Percentiles rank a stretch among this genome's conserved stretches.
These are phyloP conservation scores for Penicillium freii DNA, from an alignment of 2,329 filamentous ascomycete species.

Conservation along the genomic window DNA sequence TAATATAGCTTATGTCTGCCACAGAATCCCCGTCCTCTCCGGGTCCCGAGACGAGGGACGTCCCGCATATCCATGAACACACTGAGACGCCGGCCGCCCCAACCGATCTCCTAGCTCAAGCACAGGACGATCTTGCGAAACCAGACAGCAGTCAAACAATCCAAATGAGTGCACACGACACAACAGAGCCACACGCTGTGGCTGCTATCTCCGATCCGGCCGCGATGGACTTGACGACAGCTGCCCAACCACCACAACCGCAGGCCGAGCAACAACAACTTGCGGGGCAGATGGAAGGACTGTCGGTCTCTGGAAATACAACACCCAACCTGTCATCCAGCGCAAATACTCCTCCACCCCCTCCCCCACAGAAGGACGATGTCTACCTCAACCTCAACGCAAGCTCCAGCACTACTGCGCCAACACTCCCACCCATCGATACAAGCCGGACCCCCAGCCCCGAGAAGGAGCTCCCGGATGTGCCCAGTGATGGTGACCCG, in stretches of 20 bases:
- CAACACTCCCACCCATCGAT: conserved; percentile 40
- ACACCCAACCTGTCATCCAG: conserved; percentile 19
- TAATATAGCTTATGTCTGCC: conserved; percentile 44
- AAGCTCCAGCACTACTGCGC: conserved; percentile 43
- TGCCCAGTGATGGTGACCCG: conserved; percentile 30
- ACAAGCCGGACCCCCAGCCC: conserved; percentile 33
- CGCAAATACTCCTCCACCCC: conserved; percentile 34
- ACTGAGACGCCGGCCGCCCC: conserved; percentile 25
- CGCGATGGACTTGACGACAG: conserved; percentile 4
- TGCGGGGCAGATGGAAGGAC: conserved; percentile 30
- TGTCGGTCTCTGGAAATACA: conserved; percentile 31
- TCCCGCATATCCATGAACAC: conserved; percentile 24
- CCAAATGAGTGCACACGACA: conserved; percentile 17
- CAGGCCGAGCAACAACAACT: conserved; percentile 25
- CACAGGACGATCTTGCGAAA: conserved; percentile 21
- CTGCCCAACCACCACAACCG: conserved; percentile 11
- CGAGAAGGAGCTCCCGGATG: conserved; percentile 42
- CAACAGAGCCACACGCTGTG: neutral
- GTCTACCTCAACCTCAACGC: conserved; percentile 52
- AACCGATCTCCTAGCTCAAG: conserved; percentile 17
- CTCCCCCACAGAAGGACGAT: conserved; percentile 52
- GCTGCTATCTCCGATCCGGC: neutral
- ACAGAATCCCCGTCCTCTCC: conserved; percentile 27
- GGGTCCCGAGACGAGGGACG: conserved; percentile 26
- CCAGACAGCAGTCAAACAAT: conserved; percentile 9